Evolutionary conservation across 306 rosid species (phyloP), one percentile per base, ranked within the genome.

Genomic region (Castanea crenata): DNA sequence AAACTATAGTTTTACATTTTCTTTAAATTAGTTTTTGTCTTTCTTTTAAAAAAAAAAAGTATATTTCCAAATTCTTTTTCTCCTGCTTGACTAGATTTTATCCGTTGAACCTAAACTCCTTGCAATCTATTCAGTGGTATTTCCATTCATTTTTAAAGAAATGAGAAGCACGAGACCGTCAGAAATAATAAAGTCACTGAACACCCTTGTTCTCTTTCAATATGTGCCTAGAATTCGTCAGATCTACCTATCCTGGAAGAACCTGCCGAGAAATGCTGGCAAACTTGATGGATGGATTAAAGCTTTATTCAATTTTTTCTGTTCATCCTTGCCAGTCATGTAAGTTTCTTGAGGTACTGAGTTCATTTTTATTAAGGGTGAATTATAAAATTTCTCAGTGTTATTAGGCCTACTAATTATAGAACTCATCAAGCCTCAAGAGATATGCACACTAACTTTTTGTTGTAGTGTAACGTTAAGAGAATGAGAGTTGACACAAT

Each of bases 291-390:
- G 91, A 16, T 92, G 98, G 98, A 94, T 96, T 56, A 97, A 97
- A 86, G 98, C 97, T 73, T 97, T 92, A 74, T 91, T 93, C 80
- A 93, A 93, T 86, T 96, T 93, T 87, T 93, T 56, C 94, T 93
- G 35, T 91, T 90, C 90, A 91, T 94, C 97, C 94, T 94, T 61
- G 98, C 98, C 64, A 88, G 98, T 83, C 98, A 94, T 82, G 98
- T 94, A 89, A 84, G 98, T 89, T 71, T 49, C 16, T 49, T 41
- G 46, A 41, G 46, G 54, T 49, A 3, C 54, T 55, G 62, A 78
- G 63, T 73, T 77, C 54, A 49, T 49, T 12, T 49, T 13, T 12
- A 49, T 10, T 49, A 12, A 49, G 54, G 14, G 0, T 49, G 4
- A 12, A 12, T 49, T 49, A 12, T 49, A 49, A 49, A 49, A 49